Percentiles rank a stretch among this genome's conserved stretches.
These are phyloP conservation scores for Schizosaccharomyces japonicus DNA, from an alignment of 805 yeast species.

Conservation along the genomic window DNA sequence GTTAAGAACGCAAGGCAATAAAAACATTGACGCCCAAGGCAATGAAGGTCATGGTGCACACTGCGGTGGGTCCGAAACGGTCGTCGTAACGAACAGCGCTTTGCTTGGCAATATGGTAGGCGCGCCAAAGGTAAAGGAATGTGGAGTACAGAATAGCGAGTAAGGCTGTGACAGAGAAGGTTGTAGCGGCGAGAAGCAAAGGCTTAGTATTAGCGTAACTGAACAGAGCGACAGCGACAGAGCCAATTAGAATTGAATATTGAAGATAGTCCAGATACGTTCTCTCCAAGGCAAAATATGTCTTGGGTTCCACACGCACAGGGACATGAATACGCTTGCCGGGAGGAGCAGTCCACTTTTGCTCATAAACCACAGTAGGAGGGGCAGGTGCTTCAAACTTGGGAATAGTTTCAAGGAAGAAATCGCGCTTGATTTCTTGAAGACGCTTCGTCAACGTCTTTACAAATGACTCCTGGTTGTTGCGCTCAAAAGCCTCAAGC, in stretches of 20 bases:
- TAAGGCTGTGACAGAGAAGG: constrained; percentile 63
- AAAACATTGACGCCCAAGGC: background rate
- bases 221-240: constrained; percentile 65
- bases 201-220: constrained; percentile 51
- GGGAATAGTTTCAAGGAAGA: constrained; percentile 8
- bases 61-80: constrained; percentile 59
- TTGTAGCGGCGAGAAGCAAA: constrained; percentile 59
- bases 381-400: background rate
- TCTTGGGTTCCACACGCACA: constrained; percentile 92
- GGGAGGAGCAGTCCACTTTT: constrained; percentile 27
- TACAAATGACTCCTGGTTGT: background rate
- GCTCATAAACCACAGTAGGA: constrained; percentile 6
- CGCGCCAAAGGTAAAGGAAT: constrained; percentile 57
- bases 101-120: constrained; percentile 56
- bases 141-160: constrained; percentile 51
- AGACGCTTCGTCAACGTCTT: background rate
- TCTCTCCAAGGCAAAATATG: constrained; percentile 94
- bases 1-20: background rate
- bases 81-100: constrained; percentile 71
- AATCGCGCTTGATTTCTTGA: background rate
- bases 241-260: constrained; percentile 66
- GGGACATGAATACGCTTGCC: constrained; percentile 84
- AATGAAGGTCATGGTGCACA: constrained; percentile 36
- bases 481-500: background rate
- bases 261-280: constrained; percentile 86